A percentile compares a stretch with the other conserved stretches of the same genome.
Evolutionary conservation across 2,329 filamentous ascomycete genomes (phyloP).

Genomic region (Scedosporium apiospermum): DNA sequence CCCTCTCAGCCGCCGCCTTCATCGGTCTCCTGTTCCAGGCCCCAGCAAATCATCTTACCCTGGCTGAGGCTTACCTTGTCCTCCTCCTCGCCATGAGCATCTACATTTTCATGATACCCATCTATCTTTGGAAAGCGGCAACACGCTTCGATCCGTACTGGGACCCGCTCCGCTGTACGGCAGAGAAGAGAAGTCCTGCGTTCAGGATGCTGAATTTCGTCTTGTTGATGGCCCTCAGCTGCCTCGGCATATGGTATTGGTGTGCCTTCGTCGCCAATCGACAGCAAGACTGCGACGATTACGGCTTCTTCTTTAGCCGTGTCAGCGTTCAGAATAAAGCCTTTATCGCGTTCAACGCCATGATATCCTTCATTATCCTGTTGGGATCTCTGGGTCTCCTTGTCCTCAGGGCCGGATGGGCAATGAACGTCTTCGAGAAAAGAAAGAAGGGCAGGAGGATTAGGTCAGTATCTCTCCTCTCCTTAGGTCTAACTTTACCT

Average conservation of each 20-base stretch:
- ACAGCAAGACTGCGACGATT: constrained; percentile 16
- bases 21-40: constrained; percentile 20
- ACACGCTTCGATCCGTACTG: constrained; percentile 20
- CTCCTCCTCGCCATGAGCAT: constrained; percentile 21
- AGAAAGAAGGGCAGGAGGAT: background rate
- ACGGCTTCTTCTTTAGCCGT: constrained; percentile 22
- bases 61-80: constrained; percentile 22
- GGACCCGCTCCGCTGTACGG: constrained; percentile 19
- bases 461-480: background rate
- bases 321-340: constrained; percentile 16
- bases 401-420: constrained; percentile 16
- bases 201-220: constrained; percentile 17
- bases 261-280: constrained; percentile 15
- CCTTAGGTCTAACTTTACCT: background rate
- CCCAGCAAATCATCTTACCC: constrained; percentile 12
- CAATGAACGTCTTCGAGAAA: constrained; percentile 8
- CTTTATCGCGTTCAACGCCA: constrained; percentile 19
- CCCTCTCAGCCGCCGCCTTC: constrained; percentile 17
- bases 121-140: constrained; percentile 22
- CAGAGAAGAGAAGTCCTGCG: constrained; percentile 16
- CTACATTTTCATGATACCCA: constrained; percentile 21
- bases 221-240: constrained; percentile 17
- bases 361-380: constrained; percentile 20
- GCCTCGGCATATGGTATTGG: constrained; percentile 24
- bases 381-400: constrained; percentile 14